Evolutionary conservation across 495 filamentous ascomycete genomes (phyloP), one percentile per base, ranked within the genome.

Genomic region (Penicillium cosmopolitanum): DNA sequence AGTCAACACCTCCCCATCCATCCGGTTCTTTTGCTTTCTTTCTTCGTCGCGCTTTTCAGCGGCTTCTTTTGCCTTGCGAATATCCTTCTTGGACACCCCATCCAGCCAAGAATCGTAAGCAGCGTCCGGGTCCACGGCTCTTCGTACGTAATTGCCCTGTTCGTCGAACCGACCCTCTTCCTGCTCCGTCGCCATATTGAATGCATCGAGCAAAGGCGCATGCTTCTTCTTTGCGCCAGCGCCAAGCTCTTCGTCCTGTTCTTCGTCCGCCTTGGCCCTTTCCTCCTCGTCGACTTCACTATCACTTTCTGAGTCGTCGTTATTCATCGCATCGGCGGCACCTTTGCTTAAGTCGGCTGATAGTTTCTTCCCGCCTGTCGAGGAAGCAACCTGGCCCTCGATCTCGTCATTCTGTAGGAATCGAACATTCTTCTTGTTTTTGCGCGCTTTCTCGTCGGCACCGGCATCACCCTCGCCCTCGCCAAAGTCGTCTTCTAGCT

Each of bases 151-250:
- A 69, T 97, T 98, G 3, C 95, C 95, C 15, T 85, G 77, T 54
- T 90, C 90, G 68, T 98, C 95, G 66, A 97, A 98, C 12, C 85
- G 80, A 0, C 95, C 95, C 67, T 98, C 95, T 70, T 98, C 96
- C 67, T 93, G 87, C 73, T 98, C 95, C 5, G 80, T 75, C 50
- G 82, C 85, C 85, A 98, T 93, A 67, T 98, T 97, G 81, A 98
- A 98, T 0, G 93, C 95, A 73, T 97, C 95, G 25, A 98, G 80
- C 65, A 95, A 88, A n/a, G 95, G 95, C 15, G 96, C 96, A 71
- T 96, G 91, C 69, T 89, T 93, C 74, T 97, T 98, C 64, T 93
- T 88, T 1, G 87, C 87, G 7, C 95, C 96, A 3, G 89, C 87
- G 2, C 96, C 96, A 33, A 98, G 76, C 71, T 98, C 95, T 50